These are phyloP conservation scores for Lobosporangium transversale DNA, from an alignment of 192 early-diverging fungal species.

Conservation along the genomic window DNA sequence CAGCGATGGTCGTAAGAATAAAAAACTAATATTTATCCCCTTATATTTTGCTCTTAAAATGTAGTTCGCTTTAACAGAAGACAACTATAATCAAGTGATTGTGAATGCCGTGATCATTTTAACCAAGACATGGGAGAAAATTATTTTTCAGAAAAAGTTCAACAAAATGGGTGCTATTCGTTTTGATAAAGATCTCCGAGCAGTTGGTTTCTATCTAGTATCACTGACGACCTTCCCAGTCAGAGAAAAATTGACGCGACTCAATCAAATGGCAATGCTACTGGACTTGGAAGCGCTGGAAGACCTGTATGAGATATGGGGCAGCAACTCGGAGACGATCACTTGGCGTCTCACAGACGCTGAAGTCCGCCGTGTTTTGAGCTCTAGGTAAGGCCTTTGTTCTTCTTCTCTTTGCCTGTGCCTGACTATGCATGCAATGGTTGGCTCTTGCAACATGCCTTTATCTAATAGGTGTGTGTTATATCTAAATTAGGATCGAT, in stretches of 20 bases:
- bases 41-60: conserved; percentile 1
- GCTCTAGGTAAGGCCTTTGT: conserved; percentile 71
- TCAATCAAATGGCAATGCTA: conserved; percentile 86
- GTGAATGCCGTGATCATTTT: conserved; percentile 74
- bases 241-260: conserved; percentile 81
- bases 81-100: conserved; percentile 77
- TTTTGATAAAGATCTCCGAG: conserved; percentile 93
- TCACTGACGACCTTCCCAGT: conserved; percentile 65
- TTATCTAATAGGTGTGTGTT: no score
- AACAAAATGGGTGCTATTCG: conserved; percentile 90
- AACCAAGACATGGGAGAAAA: conserved; percentile 86
- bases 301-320: conserved; percentile 82
- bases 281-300: conserved; percentile 80
- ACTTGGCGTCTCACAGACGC: conserved; percentile 76
- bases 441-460: no score
- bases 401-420: no score
- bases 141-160: conserved; percentile 86
- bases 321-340: conserved; percentile 66
- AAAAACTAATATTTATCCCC: not conserved
- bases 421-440: no score
- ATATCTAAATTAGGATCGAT: conserved; percentile 66
- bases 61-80: conserved; percentile 68
- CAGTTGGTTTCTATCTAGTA: conserved; percentile 74
- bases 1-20: not conserved
- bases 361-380: conserved; percentile 74